A percentile compares a stretch with the other conserved stretches of the same genome.
These are phyloP conservation scores for Fusarium subtropicale DNA, from an alignment of 2,329 filamentous ascomycete genomes.

Conservation along the genomic window DNA sequence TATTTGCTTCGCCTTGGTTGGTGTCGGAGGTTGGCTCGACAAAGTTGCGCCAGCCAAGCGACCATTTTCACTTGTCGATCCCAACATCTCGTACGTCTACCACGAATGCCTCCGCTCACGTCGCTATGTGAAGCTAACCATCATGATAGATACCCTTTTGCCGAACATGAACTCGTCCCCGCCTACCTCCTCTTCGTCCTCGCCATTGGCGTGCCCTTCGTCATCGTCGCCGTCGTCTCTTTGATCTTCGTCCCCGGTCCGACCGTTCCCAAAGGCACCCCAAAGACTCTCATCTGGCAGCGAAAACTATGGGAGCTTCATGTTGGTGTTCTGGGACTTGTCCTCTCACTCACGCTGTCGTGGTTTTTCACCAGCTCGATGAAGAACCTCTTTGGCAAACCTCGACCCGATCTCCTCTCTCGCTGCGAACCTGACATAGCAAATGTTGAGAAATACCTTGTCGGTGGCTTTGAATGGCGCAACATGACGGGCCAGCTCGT, in stretches of 20 bases:
- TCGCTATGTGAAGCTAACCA: conserved; percentile 8
- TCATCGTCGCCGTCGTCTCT: conserved; percentile 75
- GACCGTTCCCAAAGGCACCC: conserved; percentile 71
- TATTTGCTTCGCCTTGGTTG: conserved; percentile 69
- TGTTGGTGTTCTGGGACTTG: conserved; percentile 84
- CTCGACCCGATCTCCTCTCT: conserved; percentile 83
- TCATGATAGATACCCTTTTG: conserved; percentile 72
- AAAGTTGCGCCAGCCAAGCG: conserved; percentile 72
- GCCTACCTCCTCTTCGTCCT: conserved; percentile 73
- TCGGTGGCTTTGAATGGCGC: conserved; percentile 69
- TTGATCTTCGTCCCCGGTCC: conserved; percentile 79
- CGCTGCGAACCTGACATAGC: conserved; percentile 81
- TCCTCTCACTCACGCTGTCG: conserved; percentile 74
- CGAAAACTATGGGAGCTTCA: conserved; percentile 94
- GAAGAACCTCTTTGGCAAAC: conserved; percentile 79
- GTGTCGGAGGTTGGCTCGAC: conserved; percentile 69
- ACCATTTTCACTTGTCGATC: conserved; percentile 77
- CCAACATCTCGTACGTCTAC: conserved; percentile 74
- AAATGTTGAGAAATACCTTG: conserved; percentile 68
- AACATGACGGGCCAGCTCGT: conserved; percentile 75
- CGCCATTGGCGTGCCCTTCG: conserved; percentile 71
- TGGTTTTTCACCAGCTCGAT: conserved; percentile 88
- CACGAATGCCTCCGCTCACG: neutral
- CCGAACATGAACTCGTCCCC: conserved; percentile 77
- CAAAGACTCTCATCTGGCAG: conserved; percentile 75